Evolutionary conservation across 768 basidiomycete species (phyloP).

Genomic region (Collybia nuda): DNA sequence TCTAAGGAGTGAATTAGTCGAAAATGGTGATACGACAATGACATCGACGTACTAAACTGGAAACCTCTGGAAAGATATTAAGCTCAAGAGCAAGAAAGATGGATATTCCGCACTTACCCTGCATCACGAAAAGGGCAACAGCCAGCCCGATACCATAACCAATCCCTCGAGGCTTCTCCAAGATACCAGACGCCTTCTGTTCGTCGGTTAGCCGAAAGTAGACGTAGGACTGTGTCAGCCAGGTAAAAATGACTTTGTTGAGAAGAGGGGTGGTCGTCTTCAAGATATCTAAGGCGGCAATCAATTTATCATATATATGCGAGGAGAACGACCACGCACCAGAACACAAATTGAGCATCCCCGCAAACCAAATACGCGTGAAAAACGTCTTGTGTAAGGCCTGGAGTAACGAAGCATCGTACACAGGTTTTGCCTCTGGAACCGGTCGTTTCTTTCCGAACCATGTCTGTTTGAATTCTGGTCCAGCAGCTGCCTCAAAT

Average conservation of each 20-base stretch:
- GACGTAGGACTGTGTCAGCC: constrained; percentile 50
- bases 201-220: constrained; percentile 35
- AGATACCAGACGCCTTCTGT: constrained; percentile 31
- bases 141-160: constrained; percentile 65
- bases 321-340: constrained; percentile 23
- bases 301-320: constrained; percentile 11
- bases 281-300: constrained; percentile 36
- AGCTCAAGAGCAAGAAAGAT: background rate
- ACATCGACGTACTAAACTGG: constrained; percentile 35
- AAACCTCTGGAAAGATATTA: constrained; percentile 27
- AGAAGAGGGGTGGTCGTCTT: constrained; percentile 56
- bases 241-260: constrained; percentile 58
- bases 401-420: constrained; percentile 49
- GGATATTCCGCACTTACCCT: constrained; percentile 34
- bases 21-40: background rate
- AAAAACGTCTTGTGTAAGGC: constrained; percentile 49
- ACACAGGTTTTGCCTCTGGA: constrained; percentile 6
- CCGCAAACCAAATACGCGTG: constrained; percentile 44
- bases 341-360: constrained; percentile 44
- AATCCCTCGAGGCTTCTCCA: constrained; percentile 43
- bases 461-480: background rate
- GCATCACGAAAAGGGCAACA: constrained; percentile 59
- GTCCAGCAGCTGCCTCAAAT: background rate
- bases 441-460: too few species aligned
- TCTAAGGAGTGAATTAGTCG: constrained; percentile 17